These are phyloP conservation scores for Paraphoma sp. DNA, from an alignment of 2,329 filamentous ascomycete genomes.

Conservation along the genomic window DNA sequence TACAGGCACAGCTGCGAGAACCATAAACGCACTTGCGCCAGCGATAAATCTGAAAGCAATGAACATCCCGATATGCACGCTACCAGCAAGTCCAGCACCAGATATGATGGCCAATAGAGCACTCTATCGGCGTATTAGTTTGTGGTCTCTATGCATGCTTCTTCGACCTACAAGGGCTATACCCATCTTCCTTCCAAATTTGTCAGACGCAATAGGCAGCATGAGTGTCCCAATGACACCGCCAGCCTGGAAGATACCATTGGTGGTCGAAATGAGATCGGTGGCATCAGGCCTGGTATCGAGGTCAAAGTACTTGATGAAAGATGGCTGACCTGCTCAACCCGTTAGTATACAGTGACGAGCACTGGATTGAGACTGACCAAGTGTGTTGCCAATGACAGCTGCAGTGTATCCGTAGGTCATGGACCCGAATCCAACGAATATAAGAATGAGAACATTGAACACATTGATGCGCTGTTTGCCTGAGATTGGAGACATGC, in stretches of 20 bases:
- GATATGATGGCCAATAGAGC: conserved; percentile 32
- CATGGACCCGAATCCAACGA: neutral
- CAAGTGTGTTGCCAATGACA: neutral
- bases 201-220: neutral
- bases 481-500: neutral
- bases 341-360: neutral
- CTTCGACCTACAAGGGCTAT: neutral
- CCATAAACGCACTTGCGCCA: conserved; percentile 38
- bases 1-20: conserved; percentile 43
- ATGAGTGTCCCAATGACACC: neutral
- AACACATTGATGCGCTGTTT: neutral
- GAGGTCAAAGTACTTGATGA: neutral
- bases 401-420: neutral
- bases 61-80: conserved; percentile 25
- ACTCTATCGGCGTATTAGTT: conserved; percentile 6
- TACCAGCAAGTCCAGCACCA: conserved; percentile 27
- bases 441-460: neutral
- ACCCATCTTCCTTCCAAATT: neutral
- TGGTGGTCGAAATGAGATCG: neutral
- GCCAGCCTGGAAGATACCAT: neutral
- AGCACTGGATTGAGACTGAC: neutral
- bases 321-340: neutral
- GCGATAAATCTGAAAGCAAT: conserved; percentile 42
- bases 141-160: neutral
- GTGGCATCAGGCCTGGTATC: neutral